Conservation (phyloP, 257 asterid species). For the Solanum appendiculatum region DNA sequence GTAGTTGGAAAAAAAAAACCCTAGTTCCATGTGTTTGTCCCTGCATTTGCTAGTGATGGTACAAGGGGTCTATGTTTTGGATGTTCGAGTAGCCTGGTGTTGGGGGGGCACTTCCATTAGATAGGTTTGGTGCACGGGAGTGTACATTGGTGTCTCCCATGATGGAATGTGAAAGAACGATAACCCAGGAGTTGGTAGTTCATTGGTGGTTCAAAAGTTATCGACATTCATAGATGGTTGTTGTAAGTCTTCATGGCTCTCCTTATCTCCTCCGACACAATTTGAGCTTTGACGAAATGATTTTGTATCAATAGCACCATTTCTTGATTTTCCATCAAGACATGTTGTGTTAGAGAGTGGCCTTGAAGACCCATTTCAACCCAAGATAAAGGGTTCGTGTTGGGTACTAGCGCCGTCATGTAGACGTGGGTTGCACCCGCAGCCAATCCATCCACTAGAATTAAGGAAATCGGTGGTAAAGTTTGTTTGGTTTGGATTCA, state of each 20-base stretch:
- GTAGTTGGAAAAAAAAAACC: too few relatives aligned
- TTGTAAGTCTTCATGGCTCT: not conserved
- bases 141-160: not conserved
- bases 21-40: too few relatives aligned
- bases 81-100: too few relatives aligned
- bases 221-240: not conserved
- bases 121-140: not conserved
- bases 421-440: too few relatives aligned
- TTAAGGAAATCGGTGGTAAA: too few relatives aligned
- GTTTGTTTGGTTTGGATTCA: too few relatives aligned
- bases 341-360: not conserved
- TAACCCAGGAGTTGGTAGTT: not conserved
- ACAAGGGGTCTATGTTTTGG: too few relatives aligned
- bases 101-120: too few relatives aligned
- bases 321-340: not conserved
- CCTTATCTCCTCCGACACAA: too few relatives aligned
- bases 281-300: too few relatives aligned
- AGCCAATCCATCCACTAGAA: too few relatives aligned
- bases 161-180: not conserved
- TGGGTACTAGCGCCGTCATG: not conserved
- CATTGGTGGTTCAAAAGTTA: not conserved
- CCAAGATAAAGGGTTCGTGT: not conserved
- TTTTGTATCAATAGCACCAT: not conserved
- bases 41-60: too few relatives aligned
- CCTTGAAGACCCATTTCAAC: not conserved